Conservation (phyloP, 2,329 filamentous ascomycete genomes). For the Verticillium albo-atrum region DNA sequence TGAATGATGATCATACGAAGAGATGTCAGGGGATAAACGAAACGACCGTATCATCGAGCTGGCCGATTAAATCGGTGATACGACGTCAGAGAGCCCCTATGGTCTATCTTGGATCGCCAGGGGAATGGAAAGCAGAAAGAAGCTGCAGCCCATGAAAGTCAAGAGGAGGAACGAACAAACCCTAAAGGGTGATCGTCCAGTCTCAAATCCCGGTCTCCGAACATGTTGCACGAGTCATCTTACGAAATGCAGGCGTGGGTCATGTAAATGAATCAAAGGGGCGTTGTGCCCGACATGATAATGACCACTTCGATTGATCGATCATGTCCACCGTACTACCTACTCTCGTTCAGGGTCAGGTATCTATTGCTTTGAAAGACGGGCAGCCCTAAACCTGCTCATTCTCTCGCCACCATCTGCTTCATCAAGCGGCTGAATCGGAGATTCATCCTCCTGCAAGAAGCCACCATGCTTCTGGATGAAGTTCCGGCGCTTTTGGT, state of each 20-base stretch:
- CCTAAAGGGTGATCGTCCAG: conserved; percentile 22
- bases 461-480: conserved; percentile 84
- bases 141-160: conserved; percentile 42
- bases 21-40: conserved; percentile 62
- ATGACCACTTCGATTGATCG: conserved; percentile 6
- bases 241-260: background rate
- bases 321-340: conserved; percentile 7
- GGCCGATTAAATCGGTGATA: conserved; percentile 19
- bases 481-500: conserved; percentile 75
- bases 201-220: conserved; percentile 43
- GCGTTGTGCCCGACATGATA: conserved; percentile 5
- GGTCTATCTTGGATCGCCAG: conserved; percentile 52
- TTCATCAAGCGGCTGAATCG: conserved; percentile 64
- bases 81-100: conserved; percentile 60
- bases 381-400: conserved; percentile 71
- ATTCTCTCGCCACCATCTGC: conserved; percentile 59
- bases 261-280: background rate
- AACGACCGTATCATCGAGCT: conserved; percentile 45
- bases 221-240: conserved; percentile 18
- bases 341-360: conserved; percentile 37
- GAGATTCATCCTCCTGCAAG: conserved; percentile 63
- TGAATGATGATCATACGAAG: background rate
- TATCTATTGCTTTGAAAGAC: conserved; percentile 49
- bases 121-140: conserved; percentile 50
- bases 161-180: background rate